Evolutionary conservation across 1,284 basidiomycete species (phyloP), one percentile per base, ranked within the genome.

Genomic region (Ustilago loliicola): DNA sequence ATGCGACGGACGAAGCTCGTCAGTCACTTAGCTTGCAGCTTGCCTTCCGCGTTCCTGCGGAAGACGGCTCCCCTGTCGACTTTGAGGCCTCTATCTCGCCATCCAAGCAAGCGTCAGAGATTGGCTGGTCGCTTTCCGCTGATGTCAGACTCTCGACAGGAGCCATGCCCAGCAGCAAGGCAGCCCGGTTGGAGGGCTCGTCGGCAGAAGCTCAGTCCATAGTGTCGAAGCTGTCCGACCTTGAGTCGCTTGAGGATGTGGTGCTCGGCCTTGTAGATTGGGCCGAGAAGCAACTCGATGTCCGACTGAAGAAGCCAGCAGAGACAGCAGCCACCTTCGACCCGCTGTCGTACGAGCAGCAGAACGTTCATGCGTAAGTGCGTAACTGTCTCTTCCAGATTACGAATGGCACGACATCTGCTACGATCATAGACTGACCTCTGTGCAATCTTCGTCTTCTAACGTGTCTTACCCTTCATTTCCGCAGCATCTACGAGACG

Each of bases 401-500:
- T n/a, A 25, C 8, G 34, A 3, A 19, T 59, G 42, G 42, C 42
- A 21, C 7, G 7, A 9, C n/a, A 21, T 45, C 42, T 45, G 42
- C 42, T 21, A 30, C 11, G 36, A 47, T 27, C 59, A 11, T 32
- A 29, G 19, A 32, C 74, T 61, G 56, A 72, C 48, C 38, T 29
- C 38, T 13, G 32, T 30, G 2, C 23, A 17, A 25, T 2, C 8
- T 29, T 27, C 36, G 19, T 38, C 36, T 38, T 38, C 32, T 5
- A 7, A 54, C 15, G 8, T 25, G 17, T 40, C 8, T 25, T 45
- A 2, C 38, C 25, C 6, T 27, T n/a, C 11, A 8, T 53, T 25
- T 11, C 2, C 21, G 9, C 45, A 85, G 83, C 6, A 90, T 98
- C 52, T 98, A 98, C 86, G 93, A 98, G 77, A 89, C 91, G 71